Evolutionary conservation across 805 yeast genomes (phyloP).

Genomic region (Candida saitoana): DNA sequence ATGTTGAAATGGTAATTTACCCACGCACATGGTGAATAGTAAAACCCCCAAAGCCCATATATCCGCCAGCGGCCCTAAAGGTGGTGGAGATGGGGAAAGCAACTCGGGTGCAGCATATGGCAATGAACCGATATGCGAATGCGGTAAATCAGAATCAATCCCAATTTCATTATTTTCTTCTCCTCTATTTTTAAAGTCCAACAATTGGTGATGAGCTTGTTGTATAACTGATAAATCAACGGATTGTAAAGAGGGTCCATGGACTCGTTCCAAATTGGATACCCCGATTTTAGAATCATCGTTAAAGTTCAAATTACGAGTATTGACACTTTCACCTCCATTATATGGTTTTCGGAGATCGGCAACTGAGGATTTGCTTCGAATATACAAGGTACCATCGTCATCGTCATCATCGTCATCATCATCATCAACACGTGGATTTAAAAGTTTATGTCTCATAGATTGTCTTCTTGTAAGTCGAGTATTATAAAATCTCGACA

Average conservation of each 20-base stretch:
- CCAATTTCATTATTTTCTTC: constrained; percentile 9
- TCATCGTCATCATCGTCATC: constrained; percentile 8
- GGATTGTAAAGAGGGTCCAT: constrained; percentile 34
- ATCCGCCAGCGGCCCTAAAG: constrained; percentile 68
- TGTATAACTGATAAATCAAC: constrained; percentile 15
- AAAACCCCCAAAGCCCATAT: constrained; percentile 90
- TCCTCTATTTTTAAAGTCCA: constrained; percentile 3
- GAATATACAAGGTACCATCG: constrained; percentile 18
- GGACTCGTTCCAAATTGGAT: constrained; percentile 20
- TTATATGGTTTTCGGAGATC: constrained; percentile 30
- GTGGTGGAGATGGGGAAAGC: constrained; percentile 56
- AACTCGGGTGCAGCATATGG: constrained; percentile 94
- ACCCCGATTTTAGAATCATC: constrained; percentile 34
- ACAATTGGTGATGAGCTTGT: neutral
- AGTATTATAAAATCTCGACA: constrained; percentile 45
- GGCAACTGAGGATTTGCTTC: constrained; percentile 33
- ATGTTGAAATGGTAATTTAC: constrained; percentile 79
- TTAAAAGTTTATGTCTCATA: constrained; percentile 1
- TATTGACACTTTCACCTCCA: constrained; percentile 27
- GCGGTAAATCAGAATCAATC: constrained; percentile 47
- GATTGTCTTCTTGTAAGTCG: constrained; percentile 23
- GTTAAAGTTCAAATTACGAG: constrained; percentile 16
- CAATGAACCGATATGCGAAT: constrained; percentile 76
- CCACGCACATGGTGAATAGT: constrained; percentile 66
- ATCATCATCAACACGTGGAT: neutral